phyloP scores from a whole-genome alignment of 75 land plant species.

The Pseudotsuga menziesii region DNA sequence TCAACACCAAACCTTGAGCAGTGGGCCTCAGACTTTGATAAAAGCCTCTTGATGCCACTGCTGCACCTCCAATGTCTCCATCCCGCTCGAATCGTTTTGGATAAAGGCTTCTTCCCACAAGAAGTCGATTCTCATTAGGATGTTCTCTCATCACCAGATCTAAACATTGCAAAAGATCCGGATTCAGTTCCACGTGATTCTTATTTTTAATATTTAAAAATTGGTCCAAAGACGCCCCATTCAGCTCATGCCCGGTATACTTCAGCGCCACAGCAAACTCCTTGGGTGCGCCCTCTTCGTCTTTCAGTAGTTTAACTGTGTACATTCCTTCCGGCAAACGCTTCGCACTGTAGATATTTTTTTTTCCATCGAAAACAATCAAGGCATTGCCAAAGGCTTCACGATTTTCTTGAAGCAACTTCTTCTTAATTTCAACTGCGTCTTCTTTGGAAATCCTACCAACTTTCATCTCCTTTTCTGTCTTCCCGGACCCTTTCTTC shows the following conservation, averaged over 20 bases:
- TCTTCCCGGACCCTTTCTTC: too few relatives aligned
- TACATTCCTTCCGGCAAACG: too few relatives aligned
- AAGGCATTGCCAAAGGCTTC: too few relatives aligned
- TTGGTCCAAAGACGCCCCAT: not conserved
- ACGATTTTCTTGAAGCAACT: too few relatives aligned
- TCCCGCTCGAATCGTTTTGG: not conserved
- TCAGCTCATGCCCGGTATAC: not conserved
- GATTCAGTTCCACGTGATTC: not conserved
- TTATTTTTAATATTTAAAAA: not conserved
- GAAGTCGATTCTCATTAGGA: conserved; percentile 18
- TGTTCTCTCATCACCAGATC: conserved; percentile 2
- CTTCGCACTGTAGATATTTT: too few relatives aligned
- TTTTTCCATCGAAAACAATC: too few relatives aligned
- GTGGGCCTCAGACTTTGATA: conserved; percentile 46
- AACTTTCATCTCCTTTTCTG: too few relatives aligned
- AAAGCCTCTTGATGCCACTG: conserved; percentile 44
- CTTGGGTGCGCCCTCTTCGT: not conserved
- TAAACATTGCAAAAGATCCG: not conserved
- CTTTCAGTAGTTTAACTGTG: not conserved
- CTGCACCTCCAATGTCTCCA: conserved; percentile 23
- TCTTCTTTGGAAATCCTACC: too few relatives aligned
- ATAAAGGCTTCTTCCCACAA: conserved; percentile 36
- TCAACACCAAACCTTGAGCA: conserved; percentile 41
- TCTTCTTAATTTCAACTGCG: too few relatives aligned
- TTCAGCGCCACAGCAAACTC: not conserved